These are phyloP conservation scores for Mortierella antarctica DNA, from an alignment of 192 early-diverging fungal genomes.

Conservation along the genomic window DNA sequence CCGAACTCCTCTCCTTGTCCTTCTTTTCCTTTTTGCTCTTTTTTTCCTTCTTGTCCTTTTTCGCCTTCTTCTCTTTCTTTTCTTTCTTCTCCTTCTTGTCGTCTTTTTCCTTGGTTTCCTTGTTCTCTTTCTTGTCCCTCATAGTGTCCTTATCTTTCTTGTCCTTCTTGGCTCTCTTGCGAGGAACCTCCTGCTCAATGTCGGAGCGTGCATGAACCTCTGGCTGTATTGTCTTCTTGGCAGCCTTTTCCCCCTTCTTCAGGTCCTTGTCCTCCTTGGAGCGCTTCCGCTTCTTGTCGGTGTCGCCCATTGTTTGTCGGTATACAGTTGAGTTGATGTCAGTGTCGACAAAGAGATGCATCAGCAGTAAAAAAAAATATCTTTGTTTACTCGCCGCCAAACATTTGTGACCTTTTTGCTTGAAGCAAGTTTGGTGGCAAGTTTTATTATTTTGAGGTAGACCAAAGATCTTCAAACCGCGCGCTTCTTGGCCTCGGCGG, in stretches of 20 bases:
- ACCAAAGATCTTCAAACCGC: neutral
- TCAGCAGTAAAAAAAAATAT: neutral
- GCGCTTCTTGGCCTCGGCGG: conserved; percentile 22
- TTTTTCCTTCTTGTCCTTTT: conserved; percentile 22
- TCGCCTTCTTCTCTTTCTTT: conserved; percentile 22
- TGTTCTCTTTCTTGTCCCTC: conserved; percentile 23
- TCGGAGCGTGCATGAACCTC: neutral
- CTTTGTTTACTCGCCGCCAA: neutral
- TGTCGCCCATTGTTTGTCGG: conserved; percentile 6
- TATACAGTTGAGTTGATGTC: neutral
- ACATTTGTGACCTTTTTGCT: neutral
- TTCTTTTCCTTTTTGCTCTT: conserved; percentile 30
- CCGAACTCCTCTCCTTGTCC: conserved; percentile 2
- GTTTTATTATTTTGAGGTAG: neutral
- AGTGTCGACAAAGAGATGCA: neutral
- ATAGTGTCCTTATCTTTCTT: conserved; percentile 5
- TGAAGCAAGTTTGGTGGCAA: conserved; percentile 6
- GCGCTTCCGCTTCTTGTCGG: conserved; percentile 42
- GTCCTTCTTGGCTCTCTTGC: conserved; percentile 18
- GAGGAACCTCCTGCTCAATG: neutral
- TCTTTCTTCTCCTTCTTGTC: conserved; percentile 20
- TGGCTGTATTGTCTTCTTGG: neutral
- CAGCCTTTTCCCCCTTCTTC: neutral
- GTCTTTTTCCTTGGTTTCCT: conserved; percentile 3
- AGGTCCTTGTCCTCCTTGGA: conserved; percentile 19